Evolutionary conservation across 176 grass and related monocot species (phyloP).

Genomic region (Rhynchospora breviuscula): DNA sequence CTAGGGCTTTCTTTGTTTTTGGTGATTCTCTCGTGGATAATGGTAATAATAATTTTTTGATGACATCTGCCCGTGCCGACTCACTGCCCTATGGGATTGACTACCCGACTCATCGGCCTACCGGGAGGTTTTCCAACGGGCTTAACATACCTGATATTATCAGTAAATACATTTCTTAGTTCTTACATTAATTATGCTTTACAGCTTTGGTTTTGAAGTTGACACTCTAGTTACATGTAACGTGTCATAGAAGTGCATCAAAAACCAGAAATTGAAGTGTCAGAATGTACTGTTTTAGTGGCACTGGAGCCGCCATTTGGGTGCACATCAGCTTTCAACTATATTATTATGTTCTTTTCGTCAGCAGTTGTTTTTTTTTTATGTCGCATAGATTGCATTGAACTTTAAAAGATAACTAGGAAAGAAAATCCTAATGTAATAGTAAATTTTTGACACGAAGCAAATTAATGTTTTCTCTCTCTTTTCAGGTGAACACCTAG

Average conservation of each 20-base stretch:
- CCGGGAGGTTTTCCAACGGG: constrained; percentile 89
- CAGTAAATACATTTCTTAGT: constrained; percentile 31
- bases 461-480: neutral
- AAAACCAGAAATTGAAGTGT: neutral
- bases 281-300: neutral
- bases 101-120: constrained; percentile 51
- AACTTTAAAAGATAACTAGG: neutral
- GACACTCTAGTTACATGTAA: neutral
- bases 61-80: constrained; percentile 82
- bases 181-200: neutral
- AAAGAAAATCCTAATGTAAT: neutral
- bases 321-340: neutral
- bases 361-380: neutral
- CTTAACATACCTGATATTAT: constrained; percentile 91
- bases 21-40: constrained; percentile 95
- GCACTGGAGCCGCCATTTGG: neutral
- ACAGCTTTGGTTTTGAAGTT: neutral
- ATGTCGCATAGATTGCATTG: too few relatives aligned
- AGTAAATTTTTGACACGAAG: neutral
- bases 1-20: constrained; percentile 93
- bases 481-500: constrained; percentile 66
- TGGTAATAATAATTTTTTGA: constrained; percentile 90
- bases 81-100: constrained; percentile 86
- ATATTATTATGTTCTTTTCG: neutral
- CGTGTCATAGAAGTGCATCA: neutral